Base-by-base conservation (phyloP, 495 filamentous ascomycete genomes). In the Penicillium cataractarum region DNA sequence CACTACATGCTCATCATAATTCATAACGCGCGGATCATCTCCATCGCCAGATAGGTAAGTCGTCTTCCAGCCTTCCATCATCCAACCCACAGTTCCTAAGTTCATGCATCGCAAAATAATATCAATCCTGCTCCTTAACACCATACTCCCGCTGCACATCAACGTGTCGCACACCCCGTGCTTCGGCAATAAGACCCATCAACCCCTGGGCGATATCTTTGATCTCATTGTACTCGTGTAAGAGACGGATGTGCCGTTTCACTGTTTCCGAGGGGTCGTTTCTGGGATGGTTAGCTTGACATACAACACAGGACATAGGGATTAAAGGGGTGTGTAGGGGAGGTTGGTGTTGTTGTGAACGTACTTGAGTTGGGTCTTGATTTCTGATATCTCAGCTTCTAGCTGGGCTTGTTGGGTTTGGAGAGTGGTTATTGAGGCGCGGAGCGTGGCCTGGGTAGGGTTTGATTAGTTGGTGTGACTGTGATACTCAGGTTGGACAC, bases 141-240 rank as follows among this genome's bases (percentile, higher is more conserved):
- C 78, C 78, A 68, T 74, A 83, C 62, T 89, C 90, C 61, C 82
- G 77, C 74, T 90, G 87, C 37, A 93, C 76, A 15, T 89, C 85
- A 29, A 78, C 70, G 57, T 89, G 77, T 39, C 84, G 77, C 40
- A 90, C 81, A 3, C 89, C 89, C 21, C 85, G 73, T 49, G 83
- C 81, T 40, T 94, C 91, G 3, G 90, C 90, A 68, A 94, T 83
- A 52, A 93, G 66, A 0, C 89, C 89, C 74, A 92, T 86, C 19
- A 94, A 69, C 0, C 89, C 89, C 70, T 88, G 87, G 0, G 84
- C 90, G 3, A 90, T 75, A 71, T 93, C 91, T 53, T 87, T 85
- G 67, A 92, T 87, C 63, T 92, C 91, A 72, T 94, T 94, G 79
- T 93, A 93, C 55, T 86, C 78, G 67, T 91, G 89, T 7, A 94